Base-by-base conservation (phyloP, 139 green algal species). In the Axilococcus clingmanii region DNA sequence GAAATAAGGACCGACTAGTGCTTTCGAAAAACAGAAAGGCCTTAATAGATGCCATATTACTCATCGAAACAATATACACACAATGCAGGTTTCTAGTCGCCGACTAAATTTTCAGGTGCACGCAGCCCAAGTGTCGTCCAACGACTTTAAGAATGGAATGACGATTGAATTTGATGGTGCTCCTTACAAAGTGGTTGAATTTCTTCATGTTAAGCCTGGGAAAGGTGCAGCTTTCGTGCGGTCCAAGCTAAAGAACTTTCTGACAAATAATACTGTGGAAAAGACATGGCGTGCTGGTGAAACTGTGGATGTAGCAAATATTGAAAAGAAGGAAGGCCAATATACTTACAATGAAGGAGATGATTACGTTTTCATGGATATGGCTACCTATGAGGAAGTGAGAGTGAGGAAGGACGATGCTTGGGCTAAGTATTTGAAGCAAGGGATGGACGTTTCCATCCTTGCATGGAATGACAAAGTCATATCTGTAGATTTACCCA, bases 151-250 rank as follows among this genome's bases (percentile, higher is more conserved):
- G 59, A 90, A 72, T 9, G 92, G 92, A 4, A 64, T 87, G 20
- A 91, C 71, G 6, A 78, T 99, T 11, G 82, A 95, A 63, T 61
- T 98, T 24, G 86, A 97, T 49, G 65, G 64, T 3, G 44, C 61
- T 11, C 86, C 87, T 7, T 95, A 59, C 48, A 74, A 70, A 44
- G 83, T 95, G 16, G 48, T 78, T 8, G 93, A 98, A 65, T 97
- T 97, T 64, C 63, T 97, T 52, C 92, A 99, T 64, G 91, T 98
- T 2, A 98, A 99, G 80, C 93, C 93, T 29, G 93, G 93, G 36
- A 98, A 97, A 65, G 93, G 92, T 9, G 70, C 86, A 7, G 91
- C 93, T 3, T 99, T 99, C 65, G 91, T 98, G 43, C 80, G 93
- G 33, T 82, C 87, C 22, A 99, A 98, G 80, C 72, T 99, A 0